Conservation (phyloP, 2,329 filamentous ascomycete species). For the Cytospora leucostoma region DNA sequence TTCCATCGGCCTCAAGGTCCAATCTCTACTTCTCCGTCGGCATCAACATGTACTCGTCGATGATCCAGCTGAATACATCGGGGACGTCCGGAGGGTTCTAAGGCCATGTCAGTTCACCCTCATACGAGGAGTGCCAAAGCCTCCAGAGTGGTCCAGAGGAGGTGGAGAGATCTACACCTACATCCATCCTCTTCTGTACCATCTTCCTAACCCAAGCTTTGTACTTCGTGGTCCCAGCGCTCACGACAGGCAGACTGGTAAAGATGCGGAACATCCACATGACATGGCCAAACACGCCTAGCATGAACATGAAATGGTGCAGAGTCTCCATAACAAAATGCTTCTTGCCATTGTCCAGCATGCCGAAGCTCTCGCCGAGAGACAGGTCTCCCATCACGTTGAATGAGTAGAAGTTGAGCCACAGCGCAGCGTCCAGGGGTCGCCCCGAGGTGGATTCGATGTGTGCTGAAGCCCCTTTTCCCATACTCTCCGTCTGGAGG, state of each 20-base stretch:
- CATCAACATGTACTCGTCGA: constrained; percentile 18
- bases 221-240: constrained; percentile 12
- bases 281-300: constrained; percentile 12
- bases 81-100: constrained; percentile 20
- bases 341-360: constrained; percentile 17
- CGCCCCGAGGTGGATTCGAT: constrained; percentile 31
- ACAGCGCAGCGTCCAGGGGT: constrained; percentile 35
- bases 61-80: constrained; percentile 22
- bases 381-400: constrained; percentile 25
- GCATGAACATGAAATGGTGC: constrained; percentile 21
- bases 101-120: background rate
- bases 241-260: constrained; percentile 4
- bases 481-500: constrained; percentile 15
- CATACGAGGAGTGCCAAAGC: background rate
- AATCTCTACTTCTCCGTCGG: constrained; percentile 10
- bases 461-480: constrained; percentile 25
- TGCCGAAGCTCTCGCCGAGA: constrained; percentile 21
- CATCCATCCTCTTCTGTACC: constrained; percentile 21
- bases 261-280: constrained; percentile 16
- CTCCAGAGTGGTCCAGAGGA: background rate
- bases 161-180: background rate
- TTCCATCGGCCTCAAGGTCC: constrained; percentile 13
- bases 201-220: constrained; percentile 15
- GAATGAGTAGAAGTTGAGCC: constrained; percentile 38
- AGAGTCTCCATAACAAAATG: constrained; percentile 15